Base-by-base conservation (phyloP, 208 protist species). In the Histomonas meleagridis region DNA sequence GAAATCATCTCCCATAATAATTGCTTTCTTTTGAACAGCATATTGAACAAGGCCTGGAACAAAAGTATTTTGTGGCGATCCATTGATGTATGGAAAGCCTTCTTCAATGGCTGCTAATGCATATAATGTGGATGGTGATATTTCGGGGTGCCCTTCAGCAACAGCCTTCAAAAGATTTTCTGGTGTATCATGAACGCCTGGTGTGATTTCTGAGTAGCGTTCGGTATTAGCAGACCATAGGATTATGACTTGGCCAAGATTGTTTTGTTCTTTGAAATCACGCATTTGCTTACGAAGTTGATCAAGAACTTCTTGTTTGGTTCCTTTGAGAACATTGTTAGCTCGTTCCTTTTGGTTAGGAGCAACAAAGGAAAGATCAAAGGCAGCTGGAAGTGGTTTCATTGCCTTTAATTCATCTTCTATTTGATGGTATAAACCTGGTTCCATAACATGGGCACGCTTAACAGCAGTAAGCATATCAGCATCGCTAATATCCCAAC, bases 221-320 rank as follows among this genome's bases (percentile, higher is more conserved):
- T 99, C 98, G 62, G 98, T 99, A 93, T 98, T 99, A 38, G 98
- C 98, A 53, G 97, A 97, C 98, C 98, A 99, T 21, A 99, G 94
- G 46, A 99, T 96, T 60, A 99, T 95, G 18, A 99, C 96, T 93
- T 97, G 97, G 91, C 99, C 98, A 28, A 98, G 94, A 16, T 94
- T 91, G 93, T 99, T 96, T 14, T 92, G 18, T 43, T 94, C 91
- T 93, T 97, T 97, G 95, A 93, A 93, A 3, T 90, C 43, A 1
- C 97, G 94, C 92, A 99, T 99, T 94, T 99, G 96, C 35, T 92
- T 40, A 86, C 98, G 94, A 78, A 99, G 94, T 92, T 96, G 92
- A 91, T 97, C 97, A 92, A 99, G 90, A 32, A 97, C 95, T 86
- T 98, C 97, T 92, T 95, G 93, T 93, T 98, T 98, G 38, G 32